Evolutionary conservation across 768 basidiomycete genomes (phyloP).

Genomic region (Calocybe indica): DNA sequence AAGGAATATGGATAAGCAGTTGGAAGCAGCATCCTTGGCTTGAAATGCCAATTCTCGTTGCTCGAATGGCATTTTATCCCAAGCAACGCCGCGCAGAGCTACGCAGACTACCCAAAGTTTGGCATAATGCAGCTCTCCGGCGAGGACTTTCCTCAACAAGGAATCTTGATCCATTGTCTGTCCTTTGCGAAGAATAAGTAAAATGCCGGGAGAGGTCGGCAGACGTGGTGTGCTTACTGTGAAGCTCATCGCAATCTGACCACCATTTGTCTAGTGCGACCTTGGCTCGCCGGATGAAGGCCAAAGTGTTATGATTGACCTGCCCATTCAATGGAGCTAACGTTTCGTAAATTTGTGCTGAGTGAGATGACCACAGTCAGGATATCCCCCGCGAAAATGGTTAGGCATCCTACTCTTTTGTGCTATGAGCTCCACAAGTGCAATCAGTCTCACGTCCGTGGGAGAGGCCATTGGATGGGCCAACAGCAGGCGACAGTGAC

Average conservation of each 20-base stretch:
- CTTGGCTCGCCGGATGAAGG: conserved; percentile 84
- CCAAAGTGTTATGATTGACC: conserved; percentile 77
- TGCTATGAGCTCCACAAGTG: conserved; percentile 83
- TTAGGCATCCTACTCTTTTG: conserved; percentile 67
- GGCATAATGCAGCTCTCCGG: conserved; percentile 85
- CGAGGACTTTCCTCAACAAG: conserved; percentile 80
- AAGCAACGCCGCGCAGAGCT: conserved; percentile 83
- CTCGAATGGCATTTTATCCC: conserved; percentile 96
- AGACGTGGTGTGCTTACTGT: conserved; percentile 40
- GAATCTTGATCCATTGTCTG: conserved; percentile 82
- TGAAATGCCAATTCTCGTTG: conserved; percentile 94
- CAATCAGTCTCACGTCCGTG: conserved; percentile 85
- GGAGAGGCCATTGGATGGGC: conserved; percentile 82
- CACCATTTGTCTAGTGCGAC: conserved; percentile 89
- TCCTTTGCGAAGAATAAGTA: conserved; percentile 30
- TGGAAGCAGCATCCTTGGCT: conserved; percentile 88
- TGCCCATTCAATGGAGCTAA: conserved; percentile 81
- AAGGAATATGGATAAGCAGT: conserved; percentile 80
- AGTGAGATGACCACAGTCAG: background rate
- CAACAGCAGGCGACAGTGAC: conserved; percentile 77
- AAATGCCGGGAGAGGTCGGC: conserved; percentile 3
- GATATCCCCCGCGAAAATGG: background rate
- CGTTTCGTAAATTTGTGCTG: conserved; percentile 92
- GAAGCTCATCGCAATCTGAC: conserved; percentile 80
- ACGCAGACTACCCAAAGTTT: conserved; percentile 95